Evolutionary conservation across 2,329 filamentous ascomycete genomes (phyloP), one percentile per base, ranked within the genome.

Genomic region (Trichophyton schoenleinii): DNA sequence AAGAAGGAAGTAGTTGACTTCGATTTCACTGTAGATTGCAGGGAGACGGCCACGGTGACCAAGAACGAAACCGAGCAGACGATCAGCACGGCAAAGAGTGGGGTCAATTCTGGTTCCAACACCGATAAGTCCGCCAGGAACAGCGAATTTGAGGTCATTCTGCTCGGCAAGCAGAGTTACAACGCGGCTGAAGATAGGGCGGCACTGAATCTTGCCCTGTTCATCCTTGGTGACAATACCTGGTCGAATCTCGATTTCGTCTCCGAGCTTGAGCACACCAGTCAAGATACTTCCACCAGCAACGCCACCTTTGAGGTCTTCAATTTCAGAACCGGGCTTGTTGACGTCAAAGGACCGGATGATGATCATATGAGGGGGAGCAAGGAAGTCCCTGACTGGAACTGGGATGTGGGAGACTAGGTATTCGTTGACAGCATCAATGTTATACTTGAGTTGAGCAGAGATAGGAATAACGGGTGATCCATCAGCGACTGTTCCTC

Each of bases 291-390:
- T 91, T 67, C 94, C 94, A 85, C 94, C 94, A 68, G 94, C 94
- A 74, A 99, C 94, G 84, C 94, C 94, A 73, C 94, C 94, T 83
- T 97, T 96, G 65, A 99, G 82, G 69, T 99, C 94, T 64, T 97
- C 92, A 67, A 99, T 97, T 78, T 96, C 94, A 48, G 94, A 91
- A 83, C 94, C 94, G 48, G 94, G 94, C 83, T 99, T 99, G 85
- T 99, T 99, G 72, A 99, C 95, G 72, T 99, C 94, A 75, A 99
- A 99, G 1, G 92, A 97, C 76, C 94, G 90, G 75, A 99, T 99
- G 73, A 99, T 87, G 71, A 99, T 99, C 90, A 99, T 96, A 78
- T 96, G 91, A 49, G 94, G 94, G 67, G 92, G 89, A 69, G 88
- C 84, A 68, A 85, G 85, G 80, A 99, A 97, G 76, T 97, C 91